phyloP scores from a whole-genome alignment of 148 eudicot genomes.

The Dianthus caryophyllus region DNA sequence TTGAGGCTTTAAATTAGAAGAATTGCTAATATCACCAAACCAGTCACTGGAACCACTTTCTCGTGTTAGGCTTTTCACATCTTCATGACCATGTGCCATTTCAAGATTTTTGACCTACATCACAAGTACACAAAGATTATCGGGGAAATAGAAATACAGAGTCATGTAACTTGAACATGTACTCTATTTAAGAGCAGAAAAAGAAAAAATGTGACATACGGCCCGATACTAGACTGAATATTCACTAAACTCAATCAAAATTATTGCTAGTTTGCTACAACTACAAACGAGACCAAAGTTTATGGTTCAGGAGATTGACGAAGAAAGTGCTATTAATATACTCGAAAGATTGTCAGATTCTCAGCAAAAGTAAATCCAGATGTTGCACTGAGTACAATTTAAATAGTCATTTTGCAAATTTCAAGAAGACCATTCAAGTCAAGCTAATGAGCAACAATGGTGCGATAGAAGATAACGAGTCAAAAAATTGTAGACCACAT shows the following conservation, averaged over 20 bases:
- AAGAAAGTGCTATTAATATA: background rate
- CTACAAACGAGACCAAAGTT: background rate
- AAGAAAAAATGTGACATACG: background rate
- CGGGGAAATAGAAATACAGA: background rate
- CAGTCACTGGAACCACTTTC: conserved; percentile 24
- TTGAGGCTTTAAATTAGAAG: conserved; percentile 28
- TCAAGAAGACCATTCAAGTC: background rate
- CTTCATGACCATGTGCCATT: conserved; percentile 34
- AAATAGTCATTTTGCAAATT: background rate
- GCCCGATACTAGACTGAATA: background rate
- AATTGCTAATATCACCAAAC: conserved; percentile 25
- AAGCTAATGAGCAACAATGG: background rate
- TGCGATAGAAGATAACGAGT: background rate
- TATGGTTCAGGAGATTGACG: background rate
- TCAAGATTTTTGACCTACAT: conserved; percentile 45
- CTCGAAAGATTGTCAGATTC: background rate
- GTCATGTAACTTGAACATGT: background rate
- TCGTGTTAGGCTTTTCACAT: conserved; percentile 27
- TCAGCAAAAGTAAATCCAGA: background rate
- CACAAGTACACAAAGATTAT: background rate
- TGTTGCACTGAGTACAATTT: background rate
- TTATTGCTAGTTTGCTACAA: background rate
- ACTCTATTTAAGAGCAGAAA: background rate
- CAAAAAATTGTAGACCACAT: background rate
- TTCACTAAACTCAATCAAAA: background rate